Percentiles rank a stretch among this genome's conserved stretches.
These are phyloP conservation scores for Trichoderma hamatum DNA, from an alignment of 2,329 filamentous ascomycete species.

Conservation along the genomic window DNA sequence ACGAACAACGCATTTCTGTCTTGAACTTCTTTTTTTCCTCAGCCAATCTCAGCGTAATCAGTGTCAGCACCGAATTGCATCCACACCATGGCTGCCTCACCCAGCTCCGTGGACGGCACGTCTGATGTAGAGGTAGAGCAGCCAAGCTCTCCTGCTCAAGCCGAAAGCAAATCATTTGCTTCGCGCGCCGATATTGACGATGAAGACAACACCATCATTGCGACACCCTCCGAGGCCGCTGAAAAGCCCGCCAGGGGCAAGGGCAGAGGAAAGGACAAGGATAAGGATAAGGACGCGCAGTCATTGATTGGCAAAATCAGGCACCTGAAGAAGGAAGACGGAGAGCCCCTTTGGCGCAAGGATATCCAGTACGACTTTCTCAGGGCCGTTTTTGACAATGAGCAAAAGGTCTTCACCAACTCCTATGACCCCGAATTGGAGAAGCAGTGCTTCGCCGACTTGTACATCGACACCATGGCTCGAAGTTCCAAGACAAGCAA, in stretches of 20 bases:
- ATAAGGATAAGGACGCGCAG: slow-evolving; percentile 42
- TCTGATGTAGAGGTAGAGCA: slow-evolving; percentile 52
- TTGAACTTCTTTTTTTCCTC: not conserved
- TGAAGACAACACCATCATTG: slow-evolving; percentile 49
- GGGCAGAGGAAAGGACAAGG: slow-evolving; percentile 38
- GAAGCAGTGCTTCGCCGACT: slow-evolving; percentile 84
- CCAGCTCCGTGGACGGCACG: slow-evolving; percentile 45
- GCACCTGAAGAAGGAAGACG: slow-evolving; percentile 86
- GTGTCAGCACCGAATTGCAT: slow-evolving; percentile 11
- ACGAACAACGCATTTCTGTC: not conserved
- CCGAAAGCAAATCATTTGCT: slow-evolving; percentile 51
- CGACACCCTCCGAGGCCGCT: slow-evolving; percentile 46
- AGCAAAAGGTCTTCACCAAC: slow-evolving; percentile 80
- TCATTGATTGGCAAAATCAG: slow-evolving; percentile 69
- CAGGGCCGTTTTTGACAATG: slow-evolving; percentile 76
- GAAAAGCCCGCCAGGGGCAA: slow-evolving; percentile 46
- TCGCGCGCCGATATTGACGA: slow-evolving; percentile 52
- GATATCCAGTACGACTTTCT: slow-evolving; percentile 91
- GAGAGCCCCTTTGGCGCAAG: slow-evolving; percentile 81
- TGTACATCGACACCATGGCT: slow-evolving; percentile 98
- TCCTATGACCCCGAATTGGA: slow-evolving; percentile 71
- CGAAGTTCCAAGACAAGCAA: slow-evolving; percentile 99
- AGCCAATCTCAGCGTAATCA: not conserved
- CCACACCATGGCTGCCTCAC: slow-evolving; percentile 45
- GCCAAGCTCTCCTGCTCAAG: slow-evolving; percentile 49